A percentile compares a stretch with the other conserved stretches of the same genome.
Evolutionary conservation across 495 filamentous ascomycete species (phyloP).

Genomic region (Podospora australis): DNA sequence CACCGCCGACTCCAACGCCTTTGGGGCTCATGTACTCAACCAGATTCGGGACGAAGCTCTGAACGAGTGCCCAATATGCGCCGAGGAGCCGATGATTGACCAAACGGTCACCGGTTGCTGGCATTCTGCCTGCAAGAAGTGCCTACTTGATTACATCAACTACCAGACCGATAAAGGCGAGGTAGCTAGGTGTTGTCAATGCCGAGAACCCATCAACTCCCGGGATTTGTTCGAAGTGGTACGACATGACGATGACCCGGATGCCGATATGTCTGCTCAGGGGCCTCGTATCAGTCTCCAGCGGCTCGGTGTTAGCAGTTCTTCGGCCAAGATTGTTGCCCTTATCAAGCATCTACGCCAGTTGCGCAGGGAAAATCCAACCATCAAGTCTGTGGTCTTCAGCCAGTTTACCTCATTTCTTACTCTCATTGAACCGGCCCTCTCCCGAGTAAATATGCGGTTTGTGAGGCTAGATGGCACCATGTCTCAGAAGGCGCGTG

Average conservation of each 20-base stretch:
- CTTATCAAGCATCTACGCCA: conserved; percentile 67
- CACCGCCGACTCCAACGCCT: conserved; percentile 59
- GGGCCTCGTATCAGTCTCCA: conserved; percentile 69
- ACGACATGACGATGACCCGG: conserved; percentile 40
- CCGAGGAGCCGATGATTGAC: conserved; percentile 89
- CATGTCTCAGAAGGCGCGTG: conserved; percentile 78
- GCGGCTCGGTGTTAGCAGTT: conserved; percentile 61
- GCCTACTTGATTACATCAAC: conserved; percentile 75
- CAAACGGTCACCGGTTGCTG: conserved; percentile 93
- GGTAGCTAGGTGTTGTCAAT: conserved; percentile 78
- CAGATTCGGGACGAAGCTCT: conserved; percentile 86
- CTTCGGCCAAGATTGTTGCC: conserved; percentile 81
- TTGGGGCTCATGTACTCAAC: conserved; percentile 76
- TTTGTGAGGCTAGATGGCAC: conserved; percentile 86
- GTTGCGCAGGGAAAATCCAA: conserved; percentile 52
- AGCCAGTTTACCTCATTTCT: conserved; percentile 97
- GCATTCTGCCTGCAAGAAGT: conserved; percentile 94
- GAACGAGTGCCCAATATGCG: conserved; percentile 90
- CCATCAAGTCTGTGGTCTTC: conserved; percentile 88
- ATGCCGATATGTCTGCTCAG: conserved; percentile 33
- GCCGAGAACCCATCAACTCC: conserved; percentile 71
- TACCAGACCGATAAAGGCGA: conserved; percentile 74
- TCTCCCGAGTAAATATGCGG: conserved; percentile 62
- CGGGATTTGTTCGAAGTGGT: conserved; percentile 90
- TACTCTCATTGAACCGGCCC: conserved; percentile 75